A percentile compares a stretch with the other conserved stretches of the same genome.
Evolutionary conservation across 1,139 yeast species (phyloP).

Genomic region (Entelexis paramagnoliae): DNA sequence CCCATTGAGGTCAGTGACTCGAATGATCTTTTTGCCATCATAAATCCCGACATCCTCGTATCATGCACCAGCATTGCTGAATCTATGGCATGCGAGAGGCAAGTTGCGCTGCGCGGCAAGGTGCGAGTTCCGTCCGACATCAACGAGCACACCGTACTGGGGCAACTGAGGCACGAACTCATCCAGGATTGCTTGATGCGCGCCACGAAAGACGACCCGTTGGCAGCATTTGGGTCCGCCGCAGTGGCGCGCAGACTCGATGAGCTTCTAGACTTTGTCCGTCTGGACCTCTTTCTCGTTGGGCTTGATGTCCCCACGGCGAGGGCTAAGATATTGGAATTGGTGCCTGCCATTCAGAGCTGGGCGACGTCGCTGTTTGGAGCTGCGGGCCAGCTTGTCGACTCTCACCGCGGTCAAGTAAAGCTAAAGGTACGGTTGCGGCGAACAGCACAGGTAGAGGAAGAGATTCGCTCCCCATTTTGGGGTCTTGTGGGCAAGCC

Average conservation of each 20-base stretch:
- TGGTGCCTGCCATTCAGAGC: slow-evolving; percentile 47
- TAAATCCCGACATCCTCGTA: slow-evolving; percentile 74
- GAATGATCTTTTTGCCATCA: slow-evolving; percentile 50
- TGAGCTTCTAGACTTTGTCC: slow-evolving; percentile 30
- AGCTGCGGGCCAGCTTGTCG: slow-evolving; percentile 25
- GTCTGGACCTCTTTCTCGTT: slow-evolving; percentile 49
- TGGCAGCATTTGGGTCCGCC: slow-evolving; percentile 27
- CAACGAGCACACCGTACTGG: slow-evolving; percentile 55
- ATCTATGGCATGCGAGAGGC: slow-evolving; percentile 61
- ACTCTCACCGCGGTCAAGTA: slow-evolving; percentile 11
- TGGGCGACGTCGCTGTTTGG: slow-evolving; percentile 50
- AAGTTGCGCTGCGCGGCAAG: slow-evolving; percentile 51
- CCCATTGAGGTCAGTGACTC: slow-evolving; percentile 42
- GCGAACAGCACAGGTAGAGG: slow-evolving; percentile 76
- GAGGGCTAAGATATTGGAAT: slow-evolving; percentile 40
- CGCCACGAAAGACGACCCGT: slow-evolving; percentile 34
- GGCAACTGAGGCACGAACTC: slow-evolving; percentile 67
- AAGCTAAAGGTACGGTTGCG: slow-evolving; percentile 20
- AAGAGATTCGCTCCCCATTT: slow-evolving; percentile 81
- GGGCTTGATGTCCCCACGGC: slow-evolving; percentile 44
- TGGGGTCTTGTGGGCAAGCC: slow-evolving; percentile 87
- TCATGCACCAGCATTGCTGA: slow-evolving; percentile 78
- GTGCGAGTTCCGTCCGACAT: slow-evolving; percentile 46
- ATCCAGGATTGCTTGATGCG: slow-evolving; percentile 56
- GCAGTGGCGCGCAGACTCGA: slow-evolving; percentile 40